These are phyloP conservation scores for Caryopteris hybrid DNA, from an alignment of 305 asterid genomes.

Conservation along the genomic window DNA sequence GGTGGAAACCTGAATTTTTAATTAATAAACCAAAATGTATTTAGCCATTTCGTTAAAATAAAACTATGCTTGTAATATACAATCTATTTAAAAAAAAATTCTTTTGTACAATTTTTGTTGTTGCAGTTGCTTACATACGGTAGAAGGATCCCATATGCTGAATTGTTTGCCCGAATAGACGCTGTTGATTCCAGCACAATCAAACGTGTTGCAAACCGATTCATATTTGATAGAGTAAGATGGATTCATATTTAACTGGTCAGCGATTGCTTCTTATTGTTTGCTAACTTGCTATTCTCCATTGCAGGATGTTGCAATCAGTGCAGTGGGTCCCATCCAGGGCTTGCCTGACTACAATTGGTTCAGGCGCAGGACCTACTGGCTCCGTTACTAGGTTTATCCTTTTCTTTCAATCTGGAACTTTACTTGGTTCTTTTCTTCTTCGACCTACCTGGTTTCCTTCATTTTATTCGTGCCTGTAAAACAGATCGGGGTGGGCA, in stretches of 20 bases:
- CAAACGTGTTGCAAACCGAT: constrained; percentile 88
- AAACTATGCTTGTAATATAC: not conserved
- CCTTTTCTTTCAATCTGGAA: constrained; percentile 8
- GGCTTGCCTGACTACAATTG: constrained; percentile 93
- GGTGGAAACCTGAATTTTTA: not conserved
- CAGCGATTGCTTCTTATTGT: not conserved
- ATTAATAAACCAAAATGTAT: not conserved
- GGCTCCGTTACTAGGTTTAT: constrained; percentile 76
- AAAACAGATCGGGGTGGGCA: constrained; percentile 9
- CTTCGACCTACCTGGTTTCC: not conserved
- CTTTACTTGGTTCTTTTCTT: not conserved
- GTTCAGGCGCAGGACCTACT: constrained; percentile 97
- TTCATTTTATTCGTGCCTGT: not conserved
- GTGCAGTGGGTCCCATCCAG: constrained; percentile 80
- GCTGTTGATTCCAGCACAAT: constrained; percentile 75
- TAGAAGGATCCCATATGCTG: constrained; percentile 87
- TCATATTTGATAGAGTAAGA: constrained; percentile 74
- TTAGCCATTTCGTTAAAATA: not conserved
- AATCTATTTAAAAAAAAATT: not conserved
- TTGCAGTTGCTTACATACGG: constrained; percentile 93
- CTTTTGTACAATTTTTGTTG: not conserved
- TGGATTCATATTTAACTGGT: not conserved
- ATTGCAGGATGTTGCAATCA: constrained; percentile 75
- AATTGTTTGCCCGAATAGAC: constrained; percentile 90
- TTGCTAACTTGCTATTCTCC: not conserved